Conservation (phyloP, 495 filamentous ascomycete species). For the Penicillium silybi region DNA sequence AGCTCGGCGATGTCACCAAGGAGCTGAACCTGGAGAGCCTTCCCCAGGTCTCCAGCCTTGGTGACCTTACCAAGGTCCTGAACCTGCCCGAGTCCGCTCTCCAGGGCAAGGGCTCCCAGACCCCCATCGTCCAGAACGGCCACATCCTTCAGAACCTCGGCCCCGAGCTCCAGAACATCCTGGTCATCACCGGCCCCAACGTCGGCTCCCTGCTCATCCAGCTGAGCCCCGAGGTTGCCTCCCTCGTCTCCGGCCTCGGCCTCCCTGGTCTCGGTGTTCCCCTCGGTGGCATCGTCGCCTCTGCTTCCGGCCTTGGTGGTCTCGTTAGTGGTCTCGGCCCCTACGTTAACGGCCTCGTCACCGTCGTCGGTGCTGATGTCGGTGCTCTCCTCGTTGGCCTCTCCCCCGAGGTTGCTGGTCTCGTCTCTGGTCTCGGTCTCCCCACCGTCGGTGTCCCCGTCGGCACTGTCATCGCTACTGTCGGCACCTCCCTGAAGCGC, state of each 20-base stretch:
- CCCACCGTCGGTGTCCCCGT: slow-evolving; percentile 25
- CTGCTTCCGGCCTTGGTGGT: slow-evolving; percentile 26
- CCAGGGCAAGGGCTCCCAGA: slow-evolving; percentile 1
- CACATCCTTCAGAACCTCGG: slow-evolving; percentile 29
- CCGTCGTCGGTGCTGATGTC: slow-evolving; percentile 28
- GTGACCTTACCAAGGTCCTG: slow-evolving; percentile 22
- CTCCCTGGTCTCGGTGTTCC: slow-evolving; percentile 20
- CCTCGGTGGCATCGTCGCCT: slow-evolving; percentile 24
- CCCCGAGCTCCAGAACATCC: slow-evolving; percentile 27
- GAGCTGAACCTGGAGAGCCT: slow-evolving; percentile 19
- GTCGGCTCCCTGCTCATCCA: slow-evolving; percentile 20
- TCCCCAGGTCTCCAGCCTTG: slow-evolving; percentile 20
- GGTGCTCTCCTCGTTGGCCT: slow-evolving; percentile 30
- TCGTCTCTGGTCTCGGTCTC: slow-evolving; percentile 32
- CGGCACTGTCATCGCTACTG: slow-evolving; percentile 21
- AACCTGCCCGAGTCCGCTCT: slow-evolving; percentile 8
- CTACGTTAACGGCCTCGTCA: slow-evolving; percentile 27
- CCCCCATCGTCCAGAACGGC: slow-evolving; percentile 17
- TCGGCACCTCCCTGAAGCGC: slow-evolving; percentile 25
- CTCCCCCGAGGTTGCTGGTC: slow-evolving; percentile 30
- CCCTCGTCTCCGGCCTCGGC: slow-evolving; percentile 24
- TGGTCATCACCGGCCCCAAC: slow-evolving; percentile 23
- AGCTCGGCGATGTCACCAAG: slow-evolving; percentile 19
- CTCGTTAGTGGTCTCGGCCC: slow-evolving; percentile 30
- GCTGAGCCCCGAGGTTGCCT: slow-evolving; percentile 24